Conservation (phyloP, 257 asterid species). For the Haberlea rhodopensis region DNA sequence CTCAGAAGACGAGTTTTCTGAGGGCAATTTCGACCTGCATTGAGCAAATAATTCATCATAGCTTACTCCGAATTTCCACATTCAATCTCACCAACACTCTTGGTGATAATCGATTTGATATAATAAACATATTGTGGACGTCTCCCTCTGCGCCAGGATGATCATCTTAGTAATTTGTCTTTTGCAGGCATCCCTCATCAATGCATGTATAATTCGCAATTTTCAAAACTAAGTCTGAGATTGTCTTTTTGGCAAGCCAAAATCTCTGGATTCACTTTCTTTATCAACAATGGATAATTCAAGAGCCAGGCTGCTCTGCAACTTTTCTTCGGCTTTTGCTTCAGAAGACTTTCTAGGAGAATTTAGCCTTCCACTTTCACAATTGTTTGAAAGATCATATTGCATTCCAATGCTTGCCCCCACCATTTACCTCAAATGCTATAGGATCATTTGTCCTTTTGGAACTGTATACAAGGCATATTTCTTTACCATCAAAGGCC, state of each 20-base stretch:
- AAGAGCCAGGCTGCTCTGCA: slow-evolving; percentile 31
- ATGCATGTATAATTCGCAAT: slow-evolving; percentile 51
- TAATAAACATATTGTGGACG: slow-evolving; percentile 25
- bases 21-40: slow-evolving; percentile 1
- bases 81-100: slow-evolving; percentile 27
- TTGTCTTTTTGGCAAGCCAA: slow-evolving; percentile 25
- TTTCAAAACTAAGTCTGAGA: slow-evolving; percentile 28
- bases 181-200: slow-evolving; percentile 54
- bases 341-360: slow-evolving; percentile 31
- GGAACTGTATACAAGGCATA: slow-evolving; percentile 32
- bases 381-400: slow-evolving; percentile 33
- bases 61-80: slow-evolving; percentile 27
- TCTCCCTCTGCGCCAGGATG: slow-evolving; percentile 28
- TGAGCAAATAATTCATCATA: slow-evolving; percentile 18
- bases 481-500: slow-evolving; percentile 35
- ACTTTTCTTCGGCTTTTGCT: slow-evolving; percentile 28
- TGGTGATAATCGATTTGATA: slow-evolving; percentile 26
- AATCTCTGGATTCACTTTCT: slow-evolving; percentile 32
- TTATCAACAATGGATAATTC: slow-evolving; percentile 15
- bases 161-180: slow-evolving; percentile 39
- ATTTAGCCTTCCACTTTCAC: slow-evolving; percentile 26
- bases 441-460: slow-evolving; percentile 24
- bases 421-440: slow-evolving; percentile 29
- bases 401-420: slow-evolving; percentile 33
- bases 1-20: not conserved